These are phyloP conservation scores for Periconia macrospinosa DNA, from an alignment of 2,329 filamentous ascomycete genomes.

Conservation along the genomic window DNA sequence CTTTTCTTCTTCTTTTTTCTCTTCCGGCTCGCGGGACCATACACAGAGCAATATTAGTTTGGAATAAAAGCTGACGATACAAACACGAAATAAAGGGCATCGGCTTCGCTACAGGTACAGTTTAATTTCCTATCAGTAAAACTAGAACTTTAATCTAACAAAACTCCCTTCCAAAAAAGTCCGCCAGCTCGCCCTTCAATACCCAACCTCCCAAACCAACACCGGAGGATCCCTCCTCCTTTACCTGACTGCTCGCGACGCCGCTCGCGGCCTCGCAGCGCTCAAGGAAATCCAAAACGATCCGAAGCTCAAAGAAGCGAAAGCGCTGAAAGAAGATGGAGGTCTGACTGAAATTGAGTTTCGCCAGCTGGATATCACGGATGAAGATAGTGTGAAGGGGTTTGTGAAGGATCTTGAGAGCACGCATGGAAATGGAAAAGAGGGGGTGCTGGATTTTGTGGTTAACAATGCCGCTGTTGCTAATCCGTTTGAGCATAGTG, in stretches of 20 bases:
- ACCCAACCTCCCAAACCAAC: slow-evolving; percentile 53
- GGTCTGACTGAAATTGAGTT: slow-evolving; percentile 51
- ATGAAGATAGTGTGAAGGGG: slow-evolving; percentile 46
- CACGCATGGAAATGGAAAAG: slow-evolving; percentile 48
- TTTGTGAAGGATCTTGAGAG: slow-evolving; percentile 48
- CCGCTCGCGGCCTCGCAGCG: slow-evolving; percentile 51
- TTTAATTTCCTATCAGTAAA: neutral
- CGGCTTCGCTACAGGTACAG: slow-evolving; percentile 51
- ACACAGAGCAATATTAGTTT: no score
- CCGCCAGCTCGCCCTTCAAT: slow-evolving; percentile 57
- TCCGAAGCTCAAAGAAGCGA: slow-evolving; percentile 48
- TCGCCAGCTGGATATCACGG: slow-evolving; percentile 53
- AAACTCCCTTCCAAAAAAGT: slow-evolving; percentile 34
- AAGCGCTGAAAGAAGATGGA: slow-evolving; percentile 44
- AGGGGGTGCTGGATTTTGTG: slow-evolving; percentile 48
- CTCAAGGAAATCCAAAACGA: slow-evolving; percentile 49
- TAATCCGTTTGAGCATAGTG: slow-evolving; percentile 49
- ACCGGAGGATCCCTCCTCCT: slow-evolving; percentile 53
- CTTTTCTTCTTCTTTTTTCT: no score
- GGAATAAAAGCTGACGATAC: neutral
- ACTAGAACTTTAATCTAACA: neutral
- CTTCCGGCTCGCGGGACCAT: no score
- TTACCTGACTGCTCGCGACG: slow-evolving; percentile 57
- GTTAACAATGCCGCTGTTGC: slow-evolving; percentile 59
- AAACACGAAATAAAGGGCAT: slow-evolving; percentile 39